A percentile compares a stretch with the other conserved stretches of the same genome.
Evolutionary conservation across 768 basidiomycete genomes (phyloP).

Genomic region (Rickenella mellea): DNA sequence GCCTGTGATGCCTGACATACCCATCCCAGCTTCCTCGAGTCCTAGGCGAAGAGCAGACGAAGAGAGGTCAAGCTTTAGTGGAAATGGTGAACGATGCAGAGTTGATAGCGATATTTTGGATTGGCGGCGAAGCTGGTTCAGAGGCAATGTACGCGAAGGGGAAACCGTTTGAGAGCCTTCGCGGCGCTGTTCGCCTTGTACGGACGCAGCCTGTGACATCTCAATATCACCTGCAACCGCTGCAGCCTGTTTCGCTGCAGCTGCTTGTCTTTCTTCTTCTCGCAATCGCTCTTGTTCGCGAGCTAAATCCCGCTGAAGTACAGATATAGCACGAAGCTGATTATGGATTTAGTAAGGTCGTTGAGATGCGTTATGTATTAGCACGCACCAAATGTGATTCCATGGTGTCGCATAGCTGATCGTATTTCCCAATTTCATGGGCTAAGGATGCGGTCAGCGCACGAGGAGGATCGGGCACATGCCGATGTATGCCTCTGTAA

Average conservation of each 20-base stretch:
- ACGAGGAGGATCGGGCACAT: constrained; percentile 55
- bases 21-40: constrained; percentile 52
- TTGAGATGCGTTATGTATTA: not conserved
- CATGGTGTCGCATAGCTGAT: constrained; percentile 70
- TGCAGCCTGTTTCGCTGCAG: constrained; percentile 18
- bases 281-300: constrained; percentile 48
- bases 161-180: constrained; percentile 24
- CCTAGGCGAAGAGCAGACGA: constrained; percentile 52
- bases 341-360: not conserved
- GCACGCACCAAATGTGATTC: constrained; percentile 58
- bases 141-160: constrained; percentile 18
- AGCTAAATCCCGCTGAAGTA: constrained; percentile 60
- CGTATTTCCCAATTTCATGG: constrained; percentile 68
- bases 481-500: constrained; percentile 46
- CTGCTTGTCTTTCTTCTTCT: constrained; percentile 30
- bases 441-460: constrained; percentile 56
- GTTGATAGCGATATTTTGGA: constrained; percentile 78
- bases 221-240: constrained; percentile 16
- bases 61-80: constrained; percentile 77
- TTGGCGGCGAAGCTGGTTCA: constrained; percentile 39
- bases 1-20: constrained; percentile 50
- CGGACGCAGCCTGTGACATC: constrained; percentile 5
- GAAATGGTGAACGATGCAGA: constrained; percentile 60
- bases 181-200: constrained; percentile 13
- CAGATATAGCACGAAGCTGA: constrained; percentile 62